These are phyloP conservation scores for Neovahlkampfia damariscottae DNA, from an alignment of 78 protist species.

Conservation along the genomic window DNA sequence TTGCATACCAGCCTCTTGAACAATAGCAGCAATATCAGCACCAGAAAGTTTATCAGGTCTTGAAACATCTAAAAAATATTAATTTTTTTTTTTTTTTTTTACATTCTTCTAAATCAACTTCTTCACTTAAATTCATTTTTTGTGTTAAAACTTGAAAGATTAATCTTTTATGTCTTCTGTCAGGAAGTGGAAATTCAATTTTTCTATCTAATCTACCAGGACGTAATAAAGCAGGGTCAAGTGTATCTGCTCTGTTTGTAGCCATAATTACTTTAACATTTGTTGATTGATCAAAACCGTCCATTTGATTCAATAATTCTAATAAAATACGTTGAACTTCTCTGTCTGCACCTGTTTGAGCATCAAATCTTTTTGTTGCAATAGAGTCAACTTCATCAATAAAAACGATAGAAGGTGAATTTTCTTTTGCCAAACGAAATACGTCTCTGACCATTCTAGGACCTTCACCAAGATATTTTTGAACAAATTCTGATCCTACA, in stretches of 20 bases:
- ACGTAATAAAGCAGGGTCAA: conserved; percentile 99
- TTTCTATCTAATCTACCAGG: conserved; percentile 98
- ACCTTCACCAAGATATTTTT: conserved; percentile 99
- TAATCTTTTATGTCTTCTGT: conserved; percentile 97
- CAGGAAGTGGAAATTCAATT: conserved; percentile 97
- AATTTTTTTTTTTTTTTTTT: conserved; percentile 34
- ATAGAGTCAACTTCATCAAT: conserved; percentile 99
- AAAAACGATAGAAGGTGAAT: conserved; percentile 98
- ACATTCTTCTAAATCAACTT: conserved; percentile 98
- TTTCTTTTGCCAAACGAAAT: conserved; percentile 94
- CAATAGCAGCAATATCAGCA: conserved; percentile 95
- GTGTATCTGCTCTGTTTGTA: conserved; percentile 98
- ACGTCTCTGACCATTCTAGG: conserved; percentile 99
- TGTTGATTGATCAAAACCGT: conserved; percentile 96
- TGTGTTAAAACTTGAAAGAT: conserved; percentile 87
- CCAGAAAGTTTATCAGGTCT: conserved; percentile 91
- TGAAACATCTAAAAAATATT: too few species aligned
- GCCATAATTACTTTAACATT: conserved; percentile 99
- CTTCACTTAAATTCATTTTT: conserved; percentile 96
- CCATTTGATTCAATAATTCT: conserved; percentile 99
- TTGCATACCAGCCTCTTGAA: conserved; percentile 99
- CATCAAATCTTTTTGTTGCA: conserved; percentile 97
- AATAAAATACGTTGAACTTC: conserved; percentile 98
- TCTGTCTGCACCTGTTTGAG: conserved; percentile 97
- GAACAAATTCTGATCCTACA: conserved; percentile 99